Evolutionary conservation across 2,329 filamentous ascomycete species (phyloP), one percentile per base, ranked within the genome.

Genomic region (Drechslerella dactyloides): DNA sequence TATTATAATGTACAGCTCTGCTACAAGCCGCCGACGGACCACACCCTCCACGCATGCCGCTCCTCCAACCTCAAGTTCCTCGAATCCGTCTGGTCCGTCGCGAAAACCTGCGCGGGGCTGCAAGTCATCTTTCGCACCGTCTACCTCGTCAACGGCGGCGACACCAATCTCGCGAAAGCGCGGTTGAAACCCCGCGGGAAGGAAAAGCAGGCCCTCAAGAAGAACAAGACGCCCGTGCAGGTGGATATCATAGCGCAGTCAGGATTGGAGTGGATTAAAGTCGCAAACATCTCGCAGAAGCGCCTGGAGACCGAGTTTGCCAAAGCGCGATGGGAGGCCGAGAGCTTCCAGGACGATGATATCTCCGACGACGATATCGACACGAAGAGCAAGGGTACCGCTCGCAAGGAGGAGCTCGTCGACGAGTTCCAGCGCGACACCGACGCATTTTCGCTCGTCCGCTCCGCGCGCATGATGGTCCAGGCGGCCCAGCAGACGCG

Each of bases 11-110:
- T n/a, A 55, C 50, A 74, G 74, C 44, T 73, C 56, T 56, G 60
- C 13, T 74, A 75, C 46, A 68, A 53, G n/a, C 42, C 63, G 3
- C 73, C 62, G 35, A 63, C 70, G 11, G 76, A 75, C 50, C 79
- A 80, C 60, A 77, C 81, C 15, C 77, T 82, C n/a, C 85, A 89
- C 76, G 83, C 84, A 27, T 80, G 89, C 51, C 82, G 84, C 55
- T 88, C 86, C 6, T 88, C 86, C 0, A 90, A 90, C 78, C 76
- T 90, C 10, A 83, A 85, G 0, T 90, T 89, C 76, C 85, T 87
- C 60, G 83, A 86, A 74, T 82, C 85, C 4, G 82, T 90, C 1
- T 90, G 88, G 88, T 78, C 79, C 27, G 82, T 84, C 21, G 86
- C 86, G 15, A 89, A 87, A 77, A 80, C 80, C 17, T 86, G 84